Conservation (phyloP, 106 monocot genomes). For the Allium cepa region DNA sequence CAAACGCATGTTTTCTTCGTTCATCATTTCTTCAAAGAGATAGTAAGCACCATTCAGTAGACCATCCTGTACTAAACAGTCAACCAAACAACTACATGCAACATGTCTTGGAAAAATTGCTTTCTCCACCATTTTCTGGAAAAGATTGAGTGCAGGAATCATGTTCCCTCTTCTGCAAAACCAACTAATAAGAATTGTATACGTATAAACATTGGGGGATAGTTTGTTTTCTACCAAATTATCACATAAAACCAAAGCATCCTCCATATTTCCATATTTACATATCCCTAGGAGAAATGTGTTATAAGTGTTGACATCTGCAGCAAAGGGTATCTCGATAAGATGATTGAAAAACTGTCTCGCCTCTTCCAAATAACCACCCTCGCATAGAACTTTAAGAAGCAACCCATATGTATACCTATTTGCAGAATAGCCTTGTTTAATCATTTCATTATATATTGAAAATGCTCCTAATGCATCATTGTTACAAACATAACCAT, state of each 20-base stretch:
- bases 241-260: constrained; percentile 47
- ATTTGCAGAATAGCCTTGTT: constrained; percentile 31
- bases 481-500: constrained; percentile 39
- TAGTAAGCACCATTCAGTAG: constrained; percentile 57
- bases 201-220: constrained; percentile 49
- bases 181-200: constrained; percentile 59
- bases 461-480: constrained; percentile 40
- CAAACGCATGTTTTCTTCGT: constrained; percentile 16
- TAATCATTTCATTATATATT: constrained; percentile 52
- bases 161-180: constrained; percentile 52
- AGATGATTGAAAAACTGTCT: constrained; percentile 35
- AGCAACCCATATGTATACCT: constrained; percentile 38
- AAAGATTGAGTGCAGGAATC: constrained; percentile 49
- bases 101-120: constrained; percentile 37
- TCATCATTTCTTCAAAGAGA: constrained; percentile 67
- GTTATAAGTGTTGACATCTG: constrained; percentile 35
- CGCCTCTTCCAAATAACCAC: constrained; percentile 41
- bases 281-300: constrained; percentile 51
- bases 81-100: constrained; percentile 63
- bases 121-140: constrained; percentile 44
- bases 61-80: constrained; percentile 52
- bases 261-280: constrained; percentile 44
- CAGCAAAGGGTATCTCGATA: constrained; percentile 27
- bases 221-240: constrained; percentile 57
- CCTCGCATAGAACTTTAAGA: constrained; percentile 61